A percentile compares a stretch with the other conserved stretches of the same genome.
Evolutionary conservation across 495 filamentous ascomycete species (phyloP).

Genomic region (Penicillium goetzii): DNA sequence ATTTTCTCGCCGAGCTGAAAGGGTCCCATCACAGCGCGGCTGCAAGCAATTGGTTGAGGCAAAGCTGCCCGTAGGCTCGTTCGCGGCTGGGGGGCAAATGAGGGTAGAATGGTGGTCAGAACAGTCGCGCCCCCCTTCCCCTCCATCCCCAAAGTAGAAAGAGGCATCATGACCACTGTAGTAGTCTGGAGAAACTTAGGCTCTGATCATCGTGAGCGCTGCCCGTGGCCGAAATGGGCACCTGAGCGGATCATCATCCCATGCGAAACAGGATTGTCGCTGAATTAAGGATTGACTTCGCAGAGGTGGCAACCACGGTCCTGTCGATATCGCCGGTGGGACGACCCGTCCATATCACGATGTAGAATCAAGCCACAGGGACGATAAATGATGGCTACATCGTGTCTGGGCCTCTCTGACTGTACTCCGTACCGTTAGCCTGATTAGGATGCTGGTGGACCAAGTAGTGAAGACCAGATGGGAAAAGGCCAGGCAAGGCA

Average conservation of each 20-base stretch:
- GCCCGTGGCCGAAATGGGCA: constrained; percentile 12
- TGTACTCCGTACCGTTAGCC: not conserved
- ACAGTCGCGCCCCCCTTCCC: not conserved
- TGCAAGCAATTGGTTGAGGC: constrained; percentile 1
- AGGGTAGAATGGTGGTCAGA: not conserved
- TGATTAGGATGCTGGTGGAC: constrained; percentile 2
- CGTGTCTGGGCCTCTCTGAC: not conserved
- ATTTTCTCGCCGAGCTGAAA: constrained; percentile 5
- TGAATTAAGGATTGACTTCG: constrained; percentile 12
- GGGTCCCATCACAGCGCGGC: not conserved
- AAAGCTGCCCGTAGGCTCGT: constrained; percentile 13
- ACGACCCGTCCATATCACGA: not conserved
- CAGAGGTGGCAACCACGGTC: constrained; percentile 19
- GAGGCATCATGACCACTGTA: constrained; percentile 5
- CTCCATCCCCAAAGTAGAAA: not conserved
- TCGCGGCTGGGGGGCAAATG: constrained; percentile 9
- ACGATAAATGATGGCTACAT: constrained; percentile 12
- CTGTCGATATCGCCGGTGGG: not conserved
- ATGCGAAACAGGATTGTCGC: constrained; percentile 13
- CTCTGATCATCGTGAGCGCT: constrained; percentile 1
- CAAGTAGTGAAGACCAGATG: not conserved
- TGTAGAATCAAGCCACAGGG: constrained; percentile 3
- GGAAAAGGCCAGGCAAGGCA: not conserved
- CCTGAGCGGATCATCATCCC: constrained; percentile 19
- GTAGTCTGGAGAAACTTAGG: not conserved